Base-by-base conservation (phyloP, 2,329 filamentous ascomycete genomes). In the Gaeumannomyces sp. region DNA sequence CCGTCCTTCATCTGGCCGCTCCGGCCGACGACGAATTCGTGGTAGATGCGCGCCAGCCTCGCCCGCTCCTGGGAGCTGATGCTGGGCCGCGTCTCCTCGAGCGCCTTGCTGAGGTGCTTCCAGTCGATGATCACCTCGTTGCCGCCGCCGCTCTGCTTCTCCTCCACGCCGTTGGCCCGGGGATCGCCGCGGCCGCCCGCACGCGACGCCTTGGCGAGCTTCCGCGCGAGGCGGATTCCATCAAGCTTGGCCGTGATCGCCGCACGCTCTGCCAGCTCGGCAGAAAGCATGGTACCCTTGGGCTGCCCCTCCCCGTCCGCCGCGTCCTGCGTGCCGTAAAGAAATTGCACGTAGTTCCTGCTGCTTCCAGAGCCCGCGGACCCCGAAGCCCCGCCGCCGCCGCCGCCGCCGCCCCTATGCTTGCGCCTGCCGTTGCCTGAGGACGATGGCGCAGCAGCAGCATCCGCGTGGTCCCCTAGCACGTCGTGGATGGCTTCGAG, bases 1-100 rank as follows among this genome's bases (percentile, higher is more conserved):
- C 95, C 95, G 76, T 90, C 94, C 66, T 89, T 92, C 92, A 99
- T 93, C 80, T 98, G 93, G 10, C 95, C 95, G 75, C 93, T 97
- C 70, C 95, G 84, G 0, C 93, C 93, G 4, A 92, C 91, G 0
- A 97, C 89, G 80, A 99, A 99, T 78, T 99, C 95, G 22, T 84
- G 82, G 74, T 99, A 99, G 67, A 99, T 97, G 57, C 85, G 85
- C 71, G 86, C 83, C 69, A 99, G 76, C 66, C 94, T 81, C 67
- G 79, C 82, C 71, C 88, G 85, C 78, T 99, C 95, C 66, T 92
- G 85, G 3, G 81, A 80, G 73, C 90, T 92, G 70, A 98, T 96
- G 75, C 91, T 96, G 28, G 91, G 86, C 69, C 93, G 82, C 5
- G 94, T 97, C 61, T 80, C 89, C 28, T 85, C 84, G 65, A 99